Evolutionary conservation across 2,329 filamentous ascomycete genomes (phyloP).

Genomic region (Aspergillus sergii): DNA sequence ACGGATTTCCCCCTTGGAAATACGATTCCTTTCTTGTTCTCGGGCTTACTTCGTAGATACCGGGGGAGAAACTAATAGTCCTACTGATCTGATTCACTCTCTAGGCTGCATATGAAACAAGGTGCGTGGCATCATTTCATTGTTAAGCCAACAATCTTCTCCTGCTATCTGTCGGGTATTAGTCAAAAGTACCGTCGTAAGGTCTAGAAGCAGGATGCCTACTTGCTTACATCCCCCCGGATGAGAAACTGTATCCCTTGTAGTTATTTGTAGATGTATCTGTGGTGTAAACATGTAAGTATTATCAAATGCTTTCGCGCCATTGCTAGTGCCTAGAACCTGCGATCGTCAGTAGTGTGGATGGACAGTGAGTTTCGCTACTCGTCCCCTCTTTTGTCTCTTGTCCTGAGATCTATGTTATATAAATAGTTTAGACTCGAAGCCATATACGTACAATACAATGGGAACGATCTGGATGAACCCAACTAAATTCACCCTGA

Average conservation of each 20-base stretch:
- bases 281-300: neutral
- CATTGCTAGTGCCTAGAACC: neutral
- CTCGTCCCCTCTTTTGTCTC: neutral
- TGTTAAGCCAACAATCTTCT: constrained; percentile 11
- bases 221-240: neutral
- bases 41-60: neutral
- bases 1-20: constrained; percentile 7
- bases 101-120: constrained; percentile 13
- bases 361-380: neutral
- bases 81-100: neutral
- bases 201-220: neutral
- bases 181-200: constrained; percentile 10
- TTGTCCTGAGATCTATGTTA: neutral
- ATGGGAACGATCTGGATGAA: neutral
- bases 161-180: constrained; percentile 11
- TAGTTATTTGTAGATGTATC: neutral
- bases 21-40: neutral
- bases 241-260: neutral
- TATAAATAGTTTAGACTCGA: neutral
- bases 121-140: constrained; percentile 23
- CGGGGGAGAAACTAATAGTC: neutral
- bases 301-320: neutral
- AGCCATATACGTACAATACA: neutral
- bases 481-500: neutral
- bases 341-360: neutral